A percentile compares a stretch with the other conserved stretches of the same genome.
These are phyloP conservation scores for Fusarium circinatum DNA, from an alignment of 2,329 filamentous ascomycete genomes.

Conservation along the genomic window DNA sequence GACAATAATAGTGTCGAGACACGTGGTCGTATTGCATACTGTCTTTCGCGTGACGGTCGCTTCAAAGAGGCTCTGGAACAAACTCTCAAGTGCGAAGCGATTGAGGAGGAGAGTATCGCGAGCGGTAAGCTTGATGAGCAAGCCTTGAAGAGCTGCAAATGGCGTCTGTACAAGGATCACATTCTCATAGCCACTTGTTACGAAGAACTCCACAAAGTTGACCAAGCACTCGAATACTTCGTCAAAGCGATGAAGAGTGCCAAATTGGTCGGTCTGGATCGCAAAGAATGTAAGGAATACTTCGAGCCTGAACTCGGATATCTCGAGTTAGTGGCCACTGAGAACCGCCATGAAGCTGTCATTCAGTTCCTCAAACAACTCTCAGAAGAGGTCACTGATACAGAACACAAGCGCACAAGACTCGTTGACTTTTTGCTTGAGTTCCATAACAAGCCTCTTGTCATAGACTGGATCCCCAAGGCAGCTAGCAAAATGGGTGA, in stretches of 20 bases:
- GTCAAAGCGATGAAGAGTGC: conserved; percentile 49
- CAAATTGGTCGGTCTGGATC: conserved; percentile 39
- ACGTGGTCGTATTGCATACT: conserved; percentile 54
- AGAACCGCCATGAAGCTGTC: conserved; percentile 51
- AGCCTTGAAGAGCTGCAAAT: conserved; percentile 46
- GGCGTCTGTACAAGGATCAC: conserved; percentile 56
- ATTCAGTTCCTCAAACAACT: conserved; percentile 50
- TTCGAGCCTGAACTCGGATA: conserved; percentile 54
- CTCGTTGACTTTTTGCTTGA: conserved; percentile 51
- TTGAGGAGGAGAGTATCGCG: conserved; percentile 47
- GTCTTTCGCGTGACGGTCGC: conserved; percentile 50
- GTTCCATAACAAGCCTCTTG: conserved; percentile 47
- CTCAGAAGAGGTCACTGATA: conserved; percentile 40
- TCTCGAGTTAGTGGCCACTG: conserved; percentile 50
- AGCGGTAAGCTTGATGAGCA: conserved; percentile 39
- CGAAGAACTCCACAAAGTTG: conserved; percentile 46
- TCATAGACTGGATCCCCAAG: conserved; percentile 55
- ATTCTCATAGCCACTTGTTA: conserved; percentile 52
- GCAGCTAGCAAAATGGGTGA: conserved; percentile 50
- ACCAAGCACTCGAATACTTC: conserved; percentile 50
- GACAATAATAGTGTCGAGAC: conserved; percentile 54
- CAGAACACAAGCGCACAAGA: conserved; percentile 41
- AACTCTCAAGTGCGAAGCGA: conserved; percentile 50
- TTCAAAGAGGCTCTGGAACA: conserved; percentile 50
- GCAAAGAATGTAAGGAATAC: conserved; percentile 45